Evolutionary conservation across 1,139 yeast species (phyloP).

Genomic region (Torulaspora pretoriensis): DNA sequence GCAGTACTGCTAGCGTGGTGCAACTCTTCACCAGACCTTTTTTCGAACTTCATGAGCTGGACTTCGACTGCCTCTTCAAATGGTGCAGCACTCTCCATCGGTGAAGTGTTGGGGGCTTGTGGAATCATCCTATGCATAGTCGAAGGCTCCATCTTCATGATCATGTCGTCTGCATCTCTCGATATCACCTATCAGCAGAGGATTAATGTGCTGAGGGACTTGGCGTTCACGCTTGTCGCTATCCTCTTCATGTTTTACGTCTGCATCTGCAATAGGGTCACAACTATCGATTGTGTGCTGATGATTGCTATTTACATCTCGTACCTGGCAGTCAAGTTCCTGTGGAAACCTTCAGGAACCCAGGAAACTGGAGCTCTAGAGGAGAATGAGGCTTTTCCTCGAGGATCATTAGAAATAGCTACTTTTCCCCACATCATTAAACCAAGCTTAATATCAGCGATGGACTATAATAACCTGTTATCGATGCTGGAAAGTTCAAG

Average conservation of each 20-base stretch:
- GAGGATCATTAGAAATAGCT: constrained; percentile 5
- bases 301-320: constrained; percentile 29
- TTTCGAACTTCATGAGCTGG: constrained; percentile 56
- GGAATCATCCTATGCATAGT: constrained; percentile 37
- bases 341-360: constrained; percentile 2
- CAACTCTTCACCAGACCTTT: constrained; percentile 87
- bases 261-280: constrained; percentile 25
- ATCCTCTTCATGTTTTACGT: constrained; percentile 27
- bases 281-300: constrained; percentile 27
- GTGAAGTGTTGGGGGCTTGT: constrained; percentile 55
- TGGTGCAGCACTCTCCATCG: constrained; percentile 68
- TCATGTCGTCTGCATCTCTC: constrained; percentile 26
- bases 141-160: constrained; percentile 33
- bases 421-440: constrained; percentile 21
- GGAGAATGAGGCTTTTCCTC: constrained; percentile 4
- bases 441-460: constrained; percentile 32
- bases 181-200: constrained; percentile 23
- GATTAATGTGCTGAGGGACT: constrained; percentile 26
- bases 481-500: constrained; percentile 27
- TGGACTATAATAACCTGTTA: constrained; percentile 31
- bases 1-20: constrained; percentile 74
- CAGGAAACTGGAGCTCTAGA: constrained; percentile 3
- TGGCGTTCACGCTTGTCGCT: constrained; percentile 27
- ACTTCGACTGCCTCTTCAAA: constrained; percentile 46
- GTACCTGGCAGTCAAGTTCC: constrained; percentile 25